A percentile compares a stretch with the other conserved stretches of the same genome.
Conservation (phyloP, 495 filamentous ascomycete species). For the Glarea lozoyensis region DNA sequence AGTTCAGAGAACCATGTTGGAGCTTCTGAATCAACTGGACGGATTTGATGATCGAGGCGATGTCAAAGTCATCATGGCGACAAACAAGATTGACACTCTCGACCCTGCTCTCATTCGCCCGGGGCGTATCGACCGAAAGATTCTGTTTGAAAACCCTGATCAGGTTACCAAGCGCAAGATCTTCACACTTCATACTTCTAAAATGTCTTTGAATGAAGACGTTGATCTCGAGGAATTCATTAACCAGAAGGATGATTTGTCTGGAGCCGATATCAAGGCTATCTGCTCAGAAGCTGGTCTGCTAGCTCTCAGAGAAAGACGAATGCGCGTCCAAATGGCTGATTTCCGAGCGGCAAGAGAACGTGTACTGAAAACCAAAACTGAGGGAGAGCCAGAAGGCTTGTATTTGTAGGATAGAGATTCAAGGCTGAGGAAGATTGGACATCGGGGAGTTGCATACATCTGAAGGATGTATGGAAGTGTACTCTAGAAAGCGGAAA, state of each 20-base stretch:
- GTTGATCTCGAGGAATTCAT: constrained; percentile 99
- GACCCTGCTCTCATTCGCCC: constrained; percentile 95
- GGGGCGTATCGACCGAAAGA: constrained; percentile 98
- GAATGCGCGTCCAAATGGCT: constrained; percentile 98
- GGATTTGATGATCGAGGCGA: constrained; percentile 98
- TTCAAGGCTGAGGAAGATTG: too few relatives aligned
- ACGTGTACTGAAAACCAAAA: constrained; percentile 96
- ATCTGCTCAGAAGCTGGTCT: constrained; percentile 97
- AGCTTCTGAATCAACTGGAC: constrained; percentile 96
- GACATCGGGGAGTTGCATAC: too few relatives aligned
- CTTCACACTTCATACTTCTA: constrained; percentile 96
- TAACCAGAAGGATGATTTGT: constrained; percentile 95
- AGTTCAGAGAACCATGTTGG: constrained; percentile 97
- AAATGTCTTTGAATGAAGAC: constrained; percentile 94
- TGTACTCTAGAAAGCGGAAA: too few relatives aligned
- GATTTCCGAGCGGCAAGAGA: constrained; percentile 92
- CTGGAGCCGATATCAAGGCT: constrained; percentile 95
- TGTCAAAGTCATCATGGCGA: constrained; percentile 99
- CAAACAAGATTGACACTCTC: constrained; percentile 98
- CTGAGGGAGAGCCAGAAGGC: constrained; percentile 94
- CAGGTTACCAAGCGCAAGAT: constrained; percentile 99
- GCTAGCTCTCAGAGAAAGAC: constrained; percentile 87
- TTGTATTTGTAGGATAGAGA: constrained; percentile 73
- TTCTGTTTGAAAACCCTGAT: constrained; percentile 98
- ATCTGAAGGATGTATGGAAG: too few relatives aligned